Evolutionary conservation across 352 stramenopile species (phyloP).

Genomic region (Phytophthora pini): DNA sequence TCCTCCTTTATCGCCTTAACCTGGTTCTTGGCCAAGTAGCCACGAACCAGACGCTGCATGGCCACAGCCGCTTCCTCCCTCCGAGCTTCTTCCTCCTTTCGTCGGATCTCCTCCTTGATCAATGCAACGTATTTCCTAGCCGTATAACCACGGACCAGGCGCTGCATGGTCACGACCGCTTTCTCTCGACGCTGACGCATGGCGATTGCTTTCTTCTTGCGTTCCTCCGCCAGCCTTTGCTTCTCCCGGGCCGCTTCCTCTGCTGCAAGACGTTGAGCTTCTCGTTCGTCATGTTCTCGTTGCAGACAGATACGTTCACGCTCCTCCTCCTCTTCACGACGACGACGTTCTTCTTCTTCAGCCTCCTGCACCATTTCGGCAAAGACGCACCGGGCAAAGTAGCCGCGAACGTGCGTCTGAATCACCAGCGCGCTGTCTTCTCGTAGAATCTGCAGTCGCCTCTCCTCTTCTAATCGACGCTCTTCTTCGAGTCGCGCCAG

Average conservation of each 20-base stretch:
- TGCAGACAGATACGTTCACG: conserved; percentile 42
- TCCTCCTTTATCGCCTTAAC: conserved; percentile 32
- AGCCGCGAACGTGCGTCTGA: conserved; percentile 52
- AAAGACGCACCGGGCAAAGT: conserved; percentile 52
- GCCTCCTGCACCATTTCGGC: conserved; percentile 45
- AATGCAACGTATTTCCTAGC: conserved; percentile 23
- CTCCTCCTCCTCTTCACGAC: conserved; percentile 56
- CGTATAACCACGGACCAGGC: conserved; percentile 40
- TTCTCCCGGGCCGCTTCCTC: conserved; percentile 50
- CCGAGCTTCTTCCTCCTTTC: conserved; percentile 19
- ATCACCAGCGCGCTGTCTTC: conserved; percentile 53
- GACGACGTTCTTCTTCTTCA: conserved; percentile 42
- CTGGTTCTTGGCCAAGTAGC: conserved; percentile 30
- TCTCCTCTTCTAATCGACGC: conserved; percentile 43
- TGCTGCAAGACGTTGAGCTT: conserved; percentile 32
- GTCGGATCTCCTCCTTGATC: conserved; percentile 32
- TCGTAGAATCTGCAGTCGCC: conserved; percentile 15
- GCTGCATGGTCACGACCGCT: conserved; percentile 39
- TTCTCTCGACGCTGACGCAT: conserved; percentile 42
- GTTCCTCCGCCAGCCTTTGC: conserved; percentile 38
- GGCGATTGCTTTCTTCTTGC: conserved; percentile 36
- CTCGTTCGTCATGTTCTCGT: conserved; percentile 41
- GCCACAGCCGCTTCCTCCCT: conserved; percentile 20
- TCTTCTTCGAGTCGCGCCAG: conserved; percentile 42
- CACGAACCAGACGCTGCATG: conserved; percentile 48